phyloP scores from a whole-genome alignment of 805 yeast genomes.

The Candida easanensis region DNA sequence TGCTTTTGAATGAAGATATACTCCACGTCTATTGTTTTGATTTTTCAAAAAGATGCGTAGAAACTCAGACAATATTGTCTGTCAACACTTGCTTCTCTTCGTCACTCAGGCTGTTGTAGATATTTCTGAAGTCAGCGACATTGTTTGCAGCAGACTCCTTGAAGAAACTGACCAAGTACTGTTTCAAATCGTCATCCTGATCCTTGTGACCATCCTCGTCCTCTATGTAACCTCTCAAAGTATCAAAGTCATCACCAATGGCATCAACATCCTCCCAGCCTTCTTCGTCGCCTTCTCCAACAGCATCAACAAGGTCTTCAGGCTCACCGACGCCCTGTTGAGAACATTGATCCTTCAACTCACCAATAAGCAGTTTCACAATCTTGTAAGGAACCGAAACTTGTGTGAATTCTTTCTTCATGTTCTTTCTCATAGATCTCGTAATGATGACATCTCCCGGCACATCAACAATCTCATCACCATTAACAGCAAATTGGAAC shows the following conservation, averaged over 20 bases:
- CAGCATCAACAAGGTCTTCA: conserved; percentile 53
- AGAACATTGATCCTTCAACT: conserved; percentile 57
- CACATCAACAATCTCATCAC: conserved; percentile 63
- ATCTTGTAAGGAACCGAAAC: conserved; percentile 72
- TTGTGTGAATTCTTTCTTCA: conserved; percentile 53
- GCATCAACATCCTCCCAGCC: conserved; percentile 82
- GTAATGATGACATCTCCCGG: conserved; percentile 70
- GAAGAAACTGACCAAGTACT: conserved; percentile 49
- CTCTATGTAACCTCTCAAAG: conserved; percentile 54
- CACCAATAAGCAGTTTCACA: conserved; percentile 64
- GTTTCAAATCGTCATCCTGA: conserved; percentile 24
- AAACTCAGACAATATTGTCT: conserved; percentile 41
- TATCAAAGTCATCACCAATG: conserved; percentile 61
- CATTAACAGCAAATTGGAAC: conserved; percentile 63
- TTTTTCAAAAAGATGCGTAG: no score
- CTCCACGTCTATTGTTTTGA: no score
- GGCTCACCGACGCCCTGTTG: conserved; percentile 13
- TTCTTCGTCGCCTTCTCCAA: conserved; percentile 55
- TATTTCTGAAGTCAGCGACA: conserved; percentile 47
- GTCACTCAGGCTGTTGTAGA: conserved; percentile 36
- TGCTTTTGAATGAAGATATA: no score
- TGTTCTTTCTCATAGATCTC: conserved; percentile 67
- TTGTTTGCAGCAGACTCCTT: conserved; percentile 40
- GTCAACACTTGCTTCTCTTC: conserved; percentile 50
- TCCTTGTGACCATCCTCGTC: conserved; percentile 31